phyloP scores from a whole-genome alignment of 192 early-diverging fungal species.

The Coemansia sp. region DNA sequence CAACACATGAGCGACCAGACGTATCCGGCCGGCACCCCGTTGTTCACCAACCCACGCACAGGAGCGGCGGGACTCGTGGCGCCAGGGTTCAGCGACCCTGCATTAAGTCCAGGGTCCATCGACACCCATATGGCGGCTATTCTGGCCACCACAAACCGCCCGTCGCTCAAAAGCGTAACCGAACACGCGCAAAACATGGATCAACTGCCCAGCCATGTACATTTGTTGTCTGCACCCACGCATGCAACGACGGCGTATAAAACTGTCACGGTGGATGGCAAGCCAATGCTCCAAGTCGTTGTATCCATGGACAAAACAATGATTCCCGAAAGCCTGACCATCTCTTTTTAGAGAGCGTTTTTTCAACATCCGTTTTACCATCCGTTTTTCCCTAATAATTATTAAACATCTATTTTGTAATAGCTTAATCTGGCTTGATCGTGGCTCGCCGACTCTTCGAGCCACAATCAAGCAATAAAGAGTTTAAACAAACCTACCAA shows the following conservation, averaged over 20 bases:
- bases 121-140: not conserved
- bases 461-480: too few relatives aligned
- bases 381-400: too few relatives aligned
- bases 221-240: not conserved
- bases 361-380: too few relatives aligned
- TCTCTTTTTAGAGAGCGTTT: too few relatives aligned
- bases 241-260: conserved; percentile 25
- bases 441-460: too few relatives aligned
- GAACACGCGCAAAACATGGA: conserved; percentile 11
- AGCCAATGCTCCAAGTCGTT: conserved; percentile 40
- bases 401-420: too few relatives aligned
- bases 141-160: conserved; percentile 24
- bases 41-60: conserved; percentile 9
- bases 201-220: conserved; percentile 7
- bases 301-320: conserved; percentile 27
- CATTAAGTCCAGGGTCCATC: not conserved
- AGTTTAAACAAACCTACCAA: too few relatives aligned
- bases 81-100: not conserved
- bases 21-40: conserved; percentile 38
- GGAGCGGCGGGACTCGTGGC: not conserved
- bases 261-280: conserved; percentile 34
- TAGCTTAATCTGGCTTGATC: too few relatives aligned
- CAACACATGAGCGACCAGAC: conserved; percentile 8
- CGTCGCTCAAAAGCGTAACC: conserved; percentile 32
- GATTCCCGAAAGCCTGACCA: conserved; percentile 24